Percentiles rank a stretch among this genome's conserved stretches.
These are phyloP conservation scores for Leptographium flavum DNA, from an alignment of 2,329 filamentous ascomycete genomes.

Conservation along the genomic window DNA sequence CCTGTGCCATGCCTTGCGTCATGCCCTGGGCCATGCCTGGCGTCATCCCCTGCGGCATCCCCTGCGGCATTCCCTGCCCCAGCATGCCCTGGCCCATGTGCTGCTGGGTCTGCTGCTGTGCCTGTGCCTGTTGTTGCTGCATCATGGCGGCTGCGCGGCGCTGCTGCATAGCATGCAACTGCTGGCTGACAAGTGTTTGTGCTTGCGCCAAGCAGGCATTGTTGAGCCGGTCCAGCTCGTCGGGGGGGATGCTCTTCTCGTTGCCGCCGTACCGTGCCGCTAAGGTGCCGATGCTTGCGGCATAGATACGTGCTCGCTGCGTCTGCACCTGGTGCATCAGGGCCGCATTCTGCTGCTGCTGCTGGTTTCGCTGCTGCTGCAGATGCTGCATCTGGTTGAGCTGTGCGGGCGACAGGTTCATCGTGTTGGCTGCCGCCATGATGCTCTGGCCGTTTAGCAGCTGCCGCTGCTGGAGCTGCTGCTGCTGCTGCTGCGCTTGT, in stretches of 20 bases:
- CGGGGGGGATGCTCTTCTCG: conserved; percentile 29
- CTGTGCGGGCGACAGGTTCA: conserved; percentile 17
- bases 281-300: conserved; percentile 21
- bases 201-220: conserved; percentile 19
- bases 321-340: neutral
- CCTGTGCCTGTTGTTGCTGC: conserved; percentile 11
- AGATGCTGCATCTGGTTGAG: conserved; percentile 15
- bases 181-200: conserved; percentile 3
- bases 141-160: conserved; percentile 8
- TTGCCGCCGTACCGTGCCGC: conserved; percentile 24
- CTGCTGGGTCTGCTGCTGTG: conserved; percentile 11
- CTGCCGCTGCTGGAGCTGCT: conserved; percentile 21
- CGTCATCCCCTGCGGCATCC: neutral
- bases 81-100: conserved; percentile 23
- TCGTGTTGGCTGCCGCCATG: conserved; percentile 13
- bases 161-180: conserved; percentile 7
- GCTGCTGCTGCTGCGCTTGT: conserved; percentile 22
- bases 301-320: conserved; percentile 18
- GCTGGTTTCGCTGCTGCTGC: conserved; percentile 13
- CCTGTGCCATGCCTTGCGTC: conserved; percentile 5
- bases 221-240: conserved; percentile 30
- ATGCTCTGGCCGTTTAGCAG: conserved; percentile 14
- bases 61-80: conserved; percentile 19
- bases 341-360: conserved; percentile 14
- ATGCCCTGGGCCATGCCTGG: conserved; percentile 5